Conservation (phyloP, 495 filamentous ascomycete genomes). For the Glonium stellatum region DNA sequence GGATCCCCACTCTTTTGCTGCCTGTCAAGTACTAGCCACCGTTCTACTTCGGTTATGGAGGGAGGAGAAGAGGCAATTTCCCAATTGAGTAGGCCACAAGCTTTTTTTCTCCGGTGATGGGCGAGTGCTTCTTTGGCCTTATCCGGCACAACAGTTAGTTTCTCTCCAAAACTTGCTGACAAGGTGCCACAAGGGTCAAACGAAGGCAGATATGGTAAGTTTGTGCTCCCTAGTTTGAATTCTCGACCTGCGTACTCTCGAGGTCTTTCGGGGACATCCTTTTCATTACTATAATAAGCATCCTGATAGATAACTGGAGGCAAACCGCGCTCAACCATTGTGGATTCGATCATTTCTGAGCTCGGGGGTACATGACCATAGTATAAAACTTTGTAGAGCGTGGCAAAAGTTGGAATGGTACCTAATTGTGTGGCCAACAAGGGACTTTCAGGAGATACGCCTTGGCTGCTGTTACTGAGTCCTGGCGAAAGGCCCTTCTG, state of each 20-base stretch:
- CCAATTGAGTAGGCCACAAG: constrained; percentile 57
- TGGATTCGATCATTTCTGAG: constrained; percentile 28
- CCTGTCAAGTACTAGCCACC: constrained; percentile 52
- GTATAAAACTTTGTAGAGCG: constrained; percentile 25
- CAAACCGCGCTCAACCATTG: constrained; percentile 31
- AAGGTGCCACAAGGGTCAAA: constrained; percentile 64
- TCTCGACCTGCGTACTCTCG: constrained; percentile 86
- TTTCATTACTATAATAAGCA: constrained; percentile 79
- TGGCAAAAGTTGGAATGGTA: not conserved
- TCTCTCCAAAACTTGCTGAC: constrained; percentile 49
- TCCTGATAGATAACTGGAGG: constrained; percentile 70
- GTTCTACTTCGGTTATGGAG: constrained; percentile 58
- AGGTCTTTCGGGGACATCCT: constrained; percentile 70
- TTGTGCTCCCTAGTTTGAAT: constrained; percentile 70
- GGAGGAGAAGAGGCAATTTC: constrained; percentile 61
- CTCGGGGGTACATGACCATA: constrained; percentile 32
- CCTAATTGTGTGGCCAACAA: constrained; percentile 5
- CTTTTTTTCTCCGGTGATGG: constrained; percentile 44
- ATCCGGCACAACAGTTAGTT: constrained; percentile 41
- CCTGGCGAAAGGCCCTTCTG: constrained; percentile 14
- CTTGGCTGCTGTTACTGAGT: constrained; percentile 4
- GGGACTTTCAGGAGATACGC: constrained; percentile 9
- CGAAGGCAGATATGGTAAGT: constrained; percentile 65
- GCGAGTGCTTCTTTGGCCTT: constrained; percentile 43
- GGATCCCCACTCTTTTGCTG: constrained; percentile 2